phyloP scores from a whole-genome alignment of 2,329 filamentous ascomycete genomes.

The Phialophora tarda region DNA sequence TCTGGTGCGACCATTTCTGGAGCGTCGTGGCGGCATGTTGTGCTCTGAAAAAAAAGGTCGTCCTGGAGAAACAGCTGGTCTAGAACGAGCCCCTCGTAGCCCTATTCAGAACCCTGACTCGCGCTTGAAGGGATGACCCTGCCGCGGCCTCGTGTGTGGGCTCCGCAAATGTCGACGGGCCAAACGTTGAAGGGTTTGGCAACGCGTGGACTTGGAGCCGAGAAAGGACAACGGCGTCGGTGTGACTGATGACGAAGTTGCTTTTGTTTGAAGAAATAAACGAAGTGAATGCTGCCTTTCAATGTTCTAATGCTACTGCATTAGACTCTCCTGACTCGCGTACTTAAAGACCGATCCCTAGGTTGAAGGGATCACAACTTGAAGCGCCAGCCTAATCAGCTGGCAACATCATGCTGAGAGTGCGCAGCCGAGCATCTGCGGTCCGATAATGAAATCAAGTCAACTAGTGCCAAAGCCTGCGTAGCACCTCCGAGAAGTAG shows the following conservation, averaged over 20 bases:
- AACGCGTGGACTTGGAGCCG: not conserved
- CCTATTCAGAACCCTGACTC: not conserved
- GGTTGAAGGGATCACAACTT: not conserved
- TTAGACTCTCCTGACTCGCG: not conserved
- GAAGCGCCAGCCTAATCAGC: not conserved
- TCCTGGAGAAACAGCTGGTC: not conserved
- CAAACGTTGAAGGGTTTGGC: not conserved
- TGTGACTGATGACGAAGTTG: not conserved
- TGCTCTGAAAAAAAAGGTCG: not conserved
- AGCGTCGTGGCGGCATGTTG: constrained; percentile 23
- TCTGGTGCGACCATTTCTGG: constrained; percentile 1
- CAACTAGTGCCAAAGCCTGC: not conserved
- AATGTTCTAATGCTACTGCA: not conserved
- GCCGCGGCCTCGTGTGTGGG: not conserved
- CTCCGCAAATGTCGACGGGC: not conserved
- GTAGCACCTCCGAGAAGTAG: not conserved
- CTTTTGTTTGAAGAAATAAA: not conserved
- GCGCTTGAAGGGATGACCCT: not conserved
- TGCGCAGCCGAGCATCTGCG: not conserved
- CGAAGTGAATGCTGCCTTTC: not conserved
- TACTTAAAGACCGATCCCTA: not conserved
- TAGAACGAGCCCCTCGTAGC: not conserved
- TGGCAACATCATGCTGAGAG: not conserved
- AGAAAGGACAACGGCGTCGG: not conserved
- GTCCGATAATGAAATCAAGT: not conserved